These are phyloP conservation scores for Ajuga chamaepitys DNA, from an alignment of 257 asterid genomes.

Conservation along the genomic window DNA sequence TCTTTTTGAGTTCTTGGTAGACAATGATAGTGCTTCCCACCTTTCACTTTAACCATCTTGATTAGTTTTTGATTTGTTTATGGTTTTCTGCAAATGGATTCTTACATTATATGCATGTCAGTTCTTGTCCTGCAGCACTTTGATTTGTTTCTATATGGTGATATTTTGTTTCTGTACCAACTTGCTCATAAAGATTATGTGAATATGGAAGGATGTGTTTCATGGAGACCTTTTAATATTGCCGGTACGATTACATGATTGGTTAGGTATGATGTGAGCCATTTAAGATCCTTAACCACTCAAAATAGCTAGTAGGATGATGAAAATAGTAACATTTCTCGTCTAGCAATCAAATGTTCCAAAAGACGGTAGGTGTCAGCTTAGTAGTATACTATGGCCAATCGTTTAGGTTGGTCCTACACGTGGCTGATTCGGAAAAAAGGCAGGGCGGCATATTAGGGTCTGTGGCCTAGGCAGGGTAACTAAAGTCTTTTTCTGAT, in stretches of 20 bases:
- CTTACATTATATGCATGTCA: conserved; percentile 52
- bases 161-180: conserved; percentile 13
- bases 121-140: conserved; percentile 36
- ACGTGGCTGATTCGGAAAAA: too few species aligned
- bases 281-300: too few species aligned
- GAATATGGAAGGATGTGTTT: conserved; percentile 9
- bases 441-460: too few species aligned
- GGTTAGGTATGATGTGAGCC: not conserved
- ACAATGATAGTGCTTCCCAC: conserved; percentile 52
- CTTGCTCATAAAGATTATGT: conserved; percentile 2
- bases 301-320: too few species aligned
- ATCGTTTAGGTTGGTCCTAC: too few species aligned
- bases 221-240: not conserved
- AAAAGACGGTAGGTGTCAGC: too few species aligned
- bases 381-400: too few species aligned
- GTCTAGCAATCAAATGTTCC: too few species aligned
- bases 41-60: conserved; percentile 41
- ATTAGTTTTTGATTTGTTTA: conserved; percentile 34
- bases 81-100: conserved; percentile 41
- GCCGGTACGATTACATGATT: conserved; percentile 2
- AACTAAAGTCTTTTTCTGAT: too few species aligned
- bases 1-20: conserved; percentile 26
- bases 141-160: not conserved
- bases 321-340: not conserved
- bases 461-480: too few species aligned